phyloP scores from a whole-genome alignment of 225 moss, liverwort and hornwort species.

The Sphagnum tenellum region DNA sequence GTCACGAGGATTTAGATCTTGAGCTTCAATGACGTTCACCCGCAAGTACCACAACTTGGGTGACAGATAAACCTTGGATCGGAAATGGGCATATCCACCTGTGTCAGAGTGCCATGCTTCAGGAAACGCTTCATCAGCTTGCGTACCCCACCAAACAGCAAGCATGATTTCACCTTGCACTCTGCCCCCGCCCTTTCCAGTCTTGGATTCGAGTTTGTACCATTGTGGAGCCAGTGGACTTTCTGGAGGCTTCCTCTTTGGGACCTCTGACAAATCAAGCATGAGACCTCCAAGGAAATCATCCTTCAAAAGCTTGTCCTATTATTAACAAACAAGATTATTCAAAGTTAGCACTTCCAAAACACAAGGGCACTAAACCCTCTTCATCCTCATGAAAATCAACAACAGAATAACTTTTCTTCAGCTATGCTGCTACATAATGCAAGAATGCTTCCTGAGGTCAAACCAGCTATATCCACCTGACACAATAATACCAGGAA shows the following conservation, averaged over 20 bases:
- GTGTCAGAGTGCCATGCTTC: constrained; percentile 91
- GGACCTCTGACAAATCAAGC: constrained; percentile 53
- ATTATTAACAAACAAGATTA: not conserved
- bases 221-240: constrained; percentile 67
- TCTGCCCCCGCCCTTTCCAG: constrained; percentile 51
- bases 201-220: constrained; percentile 70
- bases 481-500: too few relatives aligned
- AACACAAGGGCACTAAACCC: not conserved
- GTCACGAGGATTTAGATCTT: constrained; percentile 48
- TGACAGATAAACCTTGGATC: constrained; percentile 69
- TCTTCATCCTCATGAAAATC: too few relatives aligned
- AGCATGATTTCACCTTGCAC: constrained; percentile 75
- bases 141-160: constrained; percentile 69
- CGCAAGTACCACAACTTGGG: constrained; percentile 74
- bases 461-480: too few relatives aligned
- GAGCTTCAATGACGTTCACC: constrained; percentile 66
- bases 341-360: too few relatives aligned
- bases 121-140: constrained; percentile 78
- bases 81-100: constrained; percentile 58
- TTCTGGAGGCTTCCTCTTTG: constrained; percentile 61
- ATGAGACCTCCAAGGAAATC: constrained; percentile 70
- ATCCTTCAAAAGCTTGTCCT: constrained; percentile 52
- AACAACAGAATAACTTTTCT: too few relatives aligned
- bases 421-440: too few relatives aligned
- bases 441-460: too few relatives aligned